Conservation (phyloP, 2,329 filamentous ascomycete genomes). For the Parastagonospora nodorum region DNA sequence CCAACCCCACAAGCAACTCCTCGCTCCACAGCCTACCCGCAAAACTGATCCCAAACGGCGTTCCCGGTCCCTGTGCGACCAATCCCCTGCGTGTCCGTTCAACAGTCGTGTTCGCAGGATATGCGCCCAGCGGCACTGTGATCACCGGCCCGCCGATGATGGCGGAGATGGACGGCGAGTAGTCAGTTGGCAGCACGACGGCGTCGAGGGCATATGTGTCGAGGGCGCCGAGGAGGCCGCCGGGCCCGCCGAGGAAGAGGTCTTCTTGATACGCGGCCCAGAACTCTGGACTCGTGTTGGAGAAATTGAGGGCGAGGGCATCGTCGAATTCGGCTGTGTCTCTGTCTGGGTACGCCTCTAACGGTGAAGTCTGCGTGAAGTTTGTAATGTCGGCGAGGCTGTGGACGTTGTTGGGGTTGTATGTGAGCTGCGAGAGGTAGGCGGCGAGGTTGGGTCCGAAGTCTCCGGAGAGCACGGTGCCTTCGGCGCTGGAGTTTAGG, state of each 20-base stretch:
- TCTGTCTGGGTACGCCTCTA: constrained; percentile 66
- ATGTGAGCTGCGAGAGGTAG: constrained; percentile 62
- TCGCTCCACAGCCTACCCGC: constrained; percentile 66
- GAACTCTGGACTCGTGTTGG: constrained; percentile 62
- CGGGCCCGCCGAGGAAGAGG: constrained; percentile 60
- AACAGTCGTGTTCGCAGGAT: constrained; percentile 56
- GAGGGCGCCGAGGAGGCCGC: constrained; percentile 66
- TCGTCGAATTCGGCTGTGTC: constrained; percentile 63
- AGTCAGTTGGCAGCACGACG: constrained; percentile 62
- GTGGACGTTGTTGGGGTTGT: constrained; percentile 63
- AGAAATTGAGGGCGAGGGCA: constrained; percentile 57
- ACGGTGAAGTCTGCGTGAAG: constrained; percentile 60
- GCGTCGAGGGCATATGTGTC: constrained; percentile 63
- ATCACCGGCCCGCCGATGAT: constrained; percentile 65
- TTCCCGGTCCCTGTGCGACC: constrained; percentile 58
- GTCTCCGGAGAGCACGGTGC: constrained; percentile 61
- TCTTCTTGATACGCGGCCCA: constrained; percentile 62
- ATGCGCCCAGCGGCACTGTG: constrained; percentile 66
- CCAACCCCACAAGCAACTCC: constrained; percentile 65
- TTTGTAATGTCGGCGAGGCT: constrained; percentile 57
- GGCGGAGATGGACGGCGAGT: constrained; percentile 56
- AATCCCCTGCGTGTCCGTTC: constrained; percentile 56
- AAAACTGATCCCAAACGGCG: constrained; percentile 68
- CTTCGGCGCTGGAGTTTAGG: constrained; percentile 46
- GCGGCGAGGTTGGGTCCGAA: constrained; percentile 62